Conservation (phyloP, 257 asterid genomes). For the Cinchona pubescens region DNA sequence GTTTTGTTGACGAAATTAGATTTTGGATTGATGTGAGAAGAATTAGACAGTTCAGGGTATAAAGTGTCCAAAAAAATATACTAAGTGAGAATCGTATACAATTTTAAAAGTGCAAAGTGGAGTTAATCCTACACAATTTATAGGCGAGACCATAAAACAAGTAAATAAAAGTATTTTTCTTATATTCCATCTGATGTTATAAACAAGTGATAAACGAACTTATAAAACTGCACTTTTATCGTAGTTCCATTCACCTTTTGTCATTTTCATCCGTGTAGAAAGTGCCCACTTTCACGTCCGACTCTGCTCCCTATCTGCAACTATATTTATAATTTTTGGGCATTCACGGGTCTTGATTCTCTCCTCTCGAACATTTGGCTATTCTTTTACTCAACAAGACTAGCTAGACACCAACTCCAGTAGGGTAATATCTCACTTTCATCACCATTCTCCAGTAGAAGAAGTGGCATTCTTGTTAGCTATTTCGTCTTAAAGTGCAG, state of each 20-base stretch:
- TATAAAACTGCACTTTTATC: neutral
- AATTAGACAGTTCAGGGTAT: no score
- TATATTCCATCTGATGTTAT: no score
- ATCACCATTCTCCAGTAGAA: constrained; percentile 8
- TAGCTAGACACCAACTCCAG: constrained; percentile 14
- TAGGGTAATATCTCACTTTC: constrained; percentile 17
- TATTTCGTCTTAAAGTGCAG: constrained; percentile 38
- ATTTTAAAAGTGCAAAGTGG: no score
- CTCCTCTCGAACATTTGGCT: constrained; percentile 31
- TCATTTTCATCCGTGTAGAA: neutral
- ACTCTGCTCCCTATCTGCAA: neutral
- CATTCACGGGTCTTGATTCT: constrained; percentile 68
- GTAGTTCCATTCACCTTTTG: neutral
- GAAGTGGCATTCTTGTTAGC: constrained; percentile 8
- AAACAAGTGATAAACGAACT: no score
- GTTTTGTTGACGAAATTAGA: no score
- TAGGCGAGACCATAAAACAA: no score
- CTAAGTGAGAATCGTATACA: no score
- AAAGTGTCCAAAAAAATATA: no score
- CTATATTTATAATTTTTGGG: constrained; percentile 22
- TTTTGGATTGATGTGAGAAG: no score
- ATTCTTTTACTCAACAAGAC: constrained; percentile 22
- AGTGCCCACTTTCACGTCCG: neutral
- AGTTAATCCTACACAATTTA: no score
- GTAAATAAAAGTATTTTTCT: no score